Evolutionary conservation across 495 filamentous ascomycete genomes (phyloP), one percentile per base, ranked within the genome.

Genomic region (Penicillium herquei): DNA sequence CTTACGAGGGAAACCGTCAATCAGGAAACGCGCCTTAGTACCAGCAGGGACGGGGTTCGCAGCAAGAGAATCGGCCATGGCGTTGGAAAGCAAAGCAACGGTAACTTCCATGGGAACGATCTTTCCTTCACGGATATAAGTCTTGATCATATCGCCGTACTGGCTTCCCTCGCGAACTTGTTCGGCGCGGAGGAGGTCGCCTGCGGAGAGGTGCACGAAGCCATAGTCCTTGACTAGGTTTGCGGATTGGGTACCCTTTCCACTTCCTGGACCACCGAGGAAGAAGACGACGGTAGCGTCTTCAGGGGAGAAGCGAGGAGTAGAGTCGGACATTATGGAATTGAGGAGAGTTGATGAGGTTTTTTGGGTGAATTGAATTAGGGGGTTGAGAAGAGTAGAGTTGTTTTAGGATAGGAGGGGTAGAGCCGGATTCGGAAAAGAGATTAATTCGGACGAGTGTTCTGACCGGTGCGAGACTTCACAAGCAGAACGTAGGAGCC

Each of bases 81-180:
- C 89, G 68, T 96, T 92, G 71, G 96, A 94, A 3, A 98, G 82
- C 13, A 98, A 70, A 30, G 88, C 85, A 37, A 98, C 87, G n/a
- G 94, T 98, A 17, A 98, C 91, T 67, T 98, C 93, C 93, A 96
- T 96, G 9, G 94, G 94, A 58, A 98, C 94, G 71, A 98, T 98
- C 61, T 84, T 86, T 56, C 94, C 94, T 67, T 98, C 87, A 37
- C 83, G 84, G 79, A 98, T 98, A 78, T 92, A 91, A 44, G 84
- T 77, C 55, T 85, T 86, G 81, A 98, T 98, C 71, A 98, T 79
- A 33, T 87, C 80, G 65, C 94, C 94, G 72, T 95, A 96, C 68
- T 96, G 80, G 59, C 83, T 87, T 39, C 90, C 91, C 6, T 83
- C 78, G 10, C 94, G 87, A 61, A 91, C 78, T 76, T 98, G 94